A percentile compares a stretch with the other conserved stretches of the same genome.
Conservation (phyloP, 225 moss, liverwort and hornwort genomes). For the Neckera pumila region DNA sequence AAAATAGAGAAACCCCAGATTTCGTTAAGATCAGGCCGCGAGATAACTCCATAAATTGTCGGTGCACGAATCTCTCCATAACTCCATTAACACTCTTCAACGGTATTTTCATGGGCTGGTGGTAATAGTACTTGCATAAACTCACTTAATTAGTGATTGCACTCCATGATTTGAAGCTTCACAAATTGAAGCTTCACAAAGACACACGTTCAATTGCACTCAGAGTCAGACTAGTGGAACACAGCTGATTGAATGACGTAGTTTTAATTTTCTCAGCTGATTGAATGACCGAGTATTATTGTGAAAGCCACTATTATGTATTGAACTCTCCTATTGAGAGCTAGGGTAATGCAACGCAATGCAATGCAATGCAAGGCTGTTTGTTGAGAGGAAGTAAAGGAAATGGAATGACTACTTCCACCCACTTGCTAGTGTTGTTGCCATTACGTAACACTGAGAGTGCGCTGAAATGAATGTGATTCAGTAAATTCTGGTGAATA, state of each 20-base stretch:
- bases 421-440: not conserved
- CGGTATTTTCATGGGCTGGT: not conserved
- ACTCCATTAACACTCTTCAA: not conserved
- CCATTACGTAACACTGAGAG: not conserved
- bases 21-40: not conserved
- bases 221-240: not conserved
- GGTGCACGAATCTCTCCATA: not conserved
- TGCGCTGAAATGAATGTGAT: not conserved
- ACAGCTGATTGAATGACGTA: not conserved
- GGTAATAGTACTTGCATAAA: not conserved
- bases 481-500: not conserved
- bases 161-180: not conserved
- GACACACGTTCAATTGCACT: not conserved
- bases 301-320: not conserved
- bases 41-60: not conserved
- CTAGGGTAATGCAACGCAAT: not conserved
- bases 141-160: not conserved
- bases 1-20: not conserved
- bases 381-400: not conserved
- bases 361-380: not conserved
- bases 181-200: not conserved
- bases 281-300: not conserved
- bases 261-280: not conserved
- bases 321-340: not conserved
- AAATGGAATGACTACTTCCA: not conserved